phyloP scores from a whole-genome alignment of 768 basidiomycete species.

The Boletus fagicola region DNA sequence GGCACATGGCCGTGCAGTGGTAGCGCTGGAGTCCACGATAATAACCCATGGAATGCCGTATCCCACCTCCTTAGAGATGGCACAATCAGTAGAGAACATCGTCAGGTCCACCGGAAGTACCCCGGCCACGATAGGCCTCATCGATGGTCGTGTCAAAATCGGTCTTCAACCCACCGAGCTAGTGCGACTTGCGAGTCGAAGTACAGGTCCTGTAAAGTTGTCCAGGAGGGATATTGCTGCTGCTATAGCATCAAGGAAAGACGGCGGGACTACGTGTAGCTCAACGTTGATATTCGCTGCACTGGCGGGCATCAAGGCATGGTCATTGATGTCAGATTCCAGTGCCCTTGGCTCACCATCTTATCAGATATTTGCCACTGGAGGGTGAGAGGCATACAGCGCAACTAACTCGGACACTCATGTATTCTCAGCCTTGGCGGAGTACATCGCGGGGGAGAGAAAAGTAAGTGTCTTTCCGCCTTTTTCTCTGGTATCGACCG shows the following conservation, averaged over 20 bases:
- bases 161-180: slow-evolving; percentile 69
- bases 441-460: slow-evolving; percentile 76
- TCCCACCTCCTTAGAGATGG: slow-evolving; percentile 71
- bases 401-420: slow-evolving; percentile 2
- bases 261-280: slow-evolving; percentile 83
- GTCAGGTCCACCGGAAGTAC: slow-evolving; percentile 73
- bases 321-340: not conserved
- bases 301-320: slow-evolving; percentile 82
- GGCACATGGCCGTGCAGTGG: slow-evolving; percentile 59
- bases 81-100: slow-evolving; percentile 66
- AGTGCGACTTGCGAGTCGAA: slow-evolving; percentile 59
- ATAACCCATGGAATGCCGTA: slow-evolving; percentile 91
- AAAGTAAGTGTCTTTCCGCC: slow-evolving; percentile 40
- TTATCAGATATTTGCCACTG: slow-evolving; percentile 80
- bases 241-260: slow-evolving; percentile 60
- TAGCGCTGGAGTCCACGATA: slow-evolving; percentile 90
- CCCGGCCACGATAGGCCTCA: slow-evolving; percentile 88
- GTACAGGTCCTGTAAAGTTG: slow-evolving; percentile 54
- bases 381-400: slow-evolving; percentile 59
- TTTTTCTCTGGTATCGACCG: slow-evolving; percentile 1
- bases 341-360: slow-evolving; percentile 8
- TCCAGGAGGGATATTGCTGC: slow-evolving; percentile 80
- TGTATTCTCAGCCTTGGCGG: slow-evolving; percentile 62
- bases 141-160: slow-evolving; percentile 82
- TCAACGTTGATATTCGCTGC: slow-evolving; percentile 73